A percentile compares a stretch with the other conserved stretches of the same genome.
phyloP scores from a whole-genome alignment of 2,329 filamentous ascomycete genomes.

The Alternaria burnsii region DNA sequence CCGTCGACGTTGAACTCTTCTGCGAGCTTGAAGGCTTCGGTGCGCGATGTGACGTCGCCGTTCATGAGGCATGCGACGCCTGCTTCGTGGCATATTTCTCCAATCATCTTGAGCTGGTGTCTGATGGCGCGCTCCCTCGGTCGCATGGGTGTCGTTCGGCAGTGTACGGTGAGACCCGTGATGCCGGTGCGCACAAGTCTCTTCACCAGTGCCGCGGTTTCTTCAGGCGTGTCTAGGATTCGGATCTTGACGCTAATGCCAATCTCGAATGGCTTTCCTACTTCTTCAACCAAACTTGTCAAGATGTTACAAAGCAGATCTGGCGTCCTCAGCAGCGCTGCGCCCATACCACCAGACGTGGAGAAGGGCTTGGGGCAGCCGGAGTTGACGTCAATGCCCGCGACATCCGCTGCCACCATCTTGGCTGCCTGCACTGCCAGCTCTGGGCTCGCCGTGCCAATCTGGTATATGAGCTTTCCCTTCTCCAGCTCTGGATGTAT shows the following conservation, averaged over 20 bases:
- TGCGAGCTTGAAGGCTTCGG: slow-evolving; percentile 75
- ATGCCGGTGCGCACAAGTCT: slow-evolving; percentile 87
- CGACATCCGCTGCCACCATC: slow-evolving; percentile 85
- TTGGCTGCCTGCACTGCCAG: slow-evolving; percentile 84
- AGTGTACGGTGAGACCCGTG: slow-evolving; percentile 90
- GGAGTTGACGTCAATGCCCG: slow-evolving; percentile 95
- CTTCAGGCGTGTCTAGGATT: slow-evolving; percentile 76
- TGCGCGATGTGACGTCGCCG: slow-evolving; percentile 82
- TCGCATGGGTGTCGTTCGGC: slow-evolving; percentile 94
- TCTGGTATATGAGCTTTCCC: slow-evolving; percentile 83
- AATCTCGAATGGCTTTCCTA: slow-evolving; percentile 80
- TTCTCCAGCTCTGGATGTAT: slow-evolving; percentile 81
- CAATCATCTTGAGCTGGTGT: slow-evolving; percentile 85
- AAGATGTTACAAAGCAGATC: slow-evolving; percentile 86
- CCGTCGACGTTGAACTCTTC: slow-evolving; percentile 86
- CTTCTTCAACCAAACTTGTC: slow-evolving; percentile 79
- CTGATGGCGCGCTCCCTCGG: slow-evolving; percentile 88
- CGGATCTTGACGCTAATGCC: slow-evolving; percentile 98
- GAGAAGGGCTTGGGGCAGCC: slow-evolving; percentile 99
- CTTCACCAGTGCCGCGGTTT: slow-evolving; percentile 80
- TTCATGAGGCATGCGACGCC: slow-evolving; percentile 97
- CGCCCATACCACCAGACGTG: slow-evolving; percentile 93
- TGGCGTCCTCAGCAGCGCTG: slow-evolving; percentile 84
- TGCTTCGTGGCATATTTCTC: slow-evolving; percentile 77
- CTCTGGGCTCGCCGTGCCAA: slow-evolving; percentile 85